Evolutionary conservation across 352 stramenopile species (phyloP), one percentile per base, ranked within the genome.

Genomic region (Phytophthora sansomeana): DNA sequence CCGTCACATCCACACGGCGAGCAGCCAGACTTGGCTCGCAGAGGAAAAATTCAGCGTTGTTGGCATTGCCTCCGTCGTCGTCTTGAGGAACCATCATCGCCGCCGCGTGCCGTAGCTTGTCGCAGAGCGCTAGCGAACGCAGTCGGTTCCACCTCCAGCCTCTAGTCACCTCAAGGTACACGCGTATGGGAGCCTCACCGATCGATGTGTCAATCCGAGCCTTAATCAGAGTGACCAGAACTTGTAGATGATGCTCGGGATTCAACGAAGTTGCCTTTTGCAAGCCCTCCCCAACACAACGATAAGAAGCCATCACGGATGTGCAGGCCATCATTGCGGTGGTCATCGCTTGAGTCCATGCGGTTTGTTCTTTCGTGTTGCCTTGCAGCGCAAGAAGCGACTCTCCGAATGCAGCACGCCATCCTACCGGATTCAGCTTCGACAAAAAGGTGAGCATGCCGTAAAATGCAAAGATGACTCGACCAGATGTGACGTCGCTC

Each of bases 1-100:
- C 26, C 30, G 51, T 46, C 21, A 78, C 49, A 36, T 81, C 38
- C 6, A 81, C 38, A 38, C 54, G 73, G 50, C 53, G 61, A 56
- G 43, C 26, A 33, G 76, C 66, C 5, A 60, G 35, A 71, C 69
- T 72, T 35, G 57, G 50, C 5, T 33, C 41, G 58, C 73, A 81
- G 8, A 43, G 42, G 54, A 76, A 74, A 53, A 69, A 69, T 42
- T 58, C 28, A 49, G n/a, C 1, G 29, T 29, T 63, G 58, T 74
- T 39, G 35, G 35, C 28, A 65, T 62, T 61, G 50, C 42, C 7
- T 24, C 38, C 46, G 52, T 66, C 39, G 63, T 76, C 42, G 50
- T 55, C 48, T 60, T 63, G 61, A 57, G 42, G 49, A 44, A 63
- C 29, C 35, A 52, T 48, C 54, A 63, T 56, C 46, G 53, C n/a